A percentile compares a stretch with the other conserved stretches of the same genome.
phyloP scores from a whole-genome alignment of 208 protist genomes.

The Trypanosoma caninum region DNA sequence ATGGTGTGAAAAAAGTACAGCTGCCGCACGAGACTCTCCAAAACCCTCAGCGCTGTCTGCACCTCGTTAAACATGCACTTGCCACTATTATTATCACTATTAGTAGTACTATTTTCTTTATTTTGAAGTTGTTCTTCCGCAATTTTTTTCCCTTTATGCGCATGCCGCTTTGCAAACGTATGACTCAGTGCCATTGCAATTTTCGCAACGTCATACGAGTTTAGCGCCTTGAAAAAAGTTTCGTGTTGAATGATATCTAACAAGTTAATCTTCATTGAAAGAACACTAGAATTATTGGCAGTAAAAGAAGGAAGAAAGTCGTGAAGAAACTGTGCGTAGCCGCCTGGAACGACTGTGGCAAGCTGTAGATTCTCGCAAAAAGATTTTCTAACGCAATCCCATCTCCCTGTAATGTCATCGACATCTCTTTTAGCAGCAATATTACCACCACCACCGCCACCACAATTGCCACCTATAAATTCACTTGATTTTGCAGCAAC shows the following conservation, averaged over 20 bases:
- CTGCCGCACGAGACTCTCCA: slow-evolving; percentile 16
- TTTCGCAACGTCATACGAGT: slow-evolving; percentile 31
- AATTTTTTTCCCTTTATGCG: background rate
- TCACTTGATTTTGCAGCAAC: background rate
- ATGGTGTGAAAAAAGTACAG: slow-evolving; percentile 12
- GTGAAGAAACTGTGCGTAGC: slow-evolving; percentile 32
- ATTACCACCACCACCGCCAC: background rate
- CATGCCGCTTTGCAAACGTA: background rate
- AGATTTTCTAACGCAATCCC: background rate
- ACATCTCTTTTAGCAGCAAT: background rate
- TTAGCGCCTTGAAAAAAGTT: slow-evolving; percentile 17
- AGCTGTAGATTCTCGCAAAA: slow-evolving; percentile 20
- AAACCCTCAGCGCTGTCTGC: background rate
- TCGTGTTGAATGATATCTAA: slow-evolving; percentile 3
- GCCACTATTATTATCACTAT: background rate
- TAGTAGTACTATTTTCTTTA: background rate
- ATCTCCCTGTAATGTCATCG: background rate
- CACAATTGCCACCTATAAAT: background rate
- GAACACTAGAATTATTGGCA: background rate
- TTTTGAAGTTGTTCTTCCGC: background rate
- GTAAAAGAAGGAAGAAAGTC: slow-evolving; percentile 21
- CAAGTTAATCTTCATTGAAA: background rate
- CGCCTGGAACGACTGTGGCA: slow-evolving; percentile 23
- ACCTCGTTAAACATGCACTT: background rate
- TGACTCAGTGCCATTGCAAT: slow-evolving; percentile 21